Evolutionary conservation across 495 filamentous ascomycete species (phyloP), one percentile per base, ranked within the genome.

Genomic region (Hyaloscypha finlandica): DNA sequence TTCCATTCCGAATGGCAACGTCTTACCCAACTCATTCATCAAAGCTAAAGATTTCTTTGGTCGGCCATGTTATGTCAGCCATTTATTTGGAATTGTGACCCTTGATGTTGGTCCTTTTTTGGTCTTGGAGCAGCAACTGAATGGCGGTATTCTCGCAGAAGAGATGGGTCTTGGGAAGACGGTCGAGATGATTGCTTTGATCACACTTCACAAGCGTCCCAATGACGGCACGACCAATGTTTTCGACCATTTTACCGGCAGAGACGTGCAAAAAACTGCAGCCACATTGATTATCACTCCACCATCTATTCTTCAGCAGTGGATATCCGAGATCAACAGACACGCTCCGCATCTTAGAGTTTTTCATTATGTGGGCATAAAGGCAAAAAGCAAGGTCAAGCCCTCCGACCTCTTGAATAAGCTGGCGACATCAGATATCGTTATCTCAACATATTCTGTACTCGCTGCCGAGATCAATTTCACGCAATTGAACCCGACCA

Each of bases 81-180:
- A 86, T 57, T 73, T 93, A 14, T 86, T 89, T 60, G 86, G 88
- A 67, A 75, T 87, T 12, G 81, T 88, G 11, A 86, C 84, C 1
- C 81, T 78, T 8, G 82, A 90, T 74, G 52, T 81, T 2, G 76
- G 75, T 31, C 54, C 76, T 8, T 88, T 88, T 71, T 62, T 70
- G 32, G 74, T 80, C 48, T 71, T 76, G 9, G 75, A 81, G 55
- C 72, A 53, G 45, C 63, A 68, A 2, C 63, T 91, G 33, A 85
- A 81, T 57, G 90, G 90, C 33, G 90, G 90, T 52, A 88, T 86
- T 33, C 83, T 99, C 25, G 92, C 93, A 0, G 94, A 99, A 76
- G 95, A 99, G 77, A 97, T 97, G 95, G 94, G 94, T 0, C 79
- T 99, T 5, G 95, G 95, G 1, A 99, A 99, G 75, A 97, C 95